Percentiles rank a stretch among this genome's conserved stretches.
Conservation (phyloP, 139 green algal species). For the Dunaliella sp. region DNA sequence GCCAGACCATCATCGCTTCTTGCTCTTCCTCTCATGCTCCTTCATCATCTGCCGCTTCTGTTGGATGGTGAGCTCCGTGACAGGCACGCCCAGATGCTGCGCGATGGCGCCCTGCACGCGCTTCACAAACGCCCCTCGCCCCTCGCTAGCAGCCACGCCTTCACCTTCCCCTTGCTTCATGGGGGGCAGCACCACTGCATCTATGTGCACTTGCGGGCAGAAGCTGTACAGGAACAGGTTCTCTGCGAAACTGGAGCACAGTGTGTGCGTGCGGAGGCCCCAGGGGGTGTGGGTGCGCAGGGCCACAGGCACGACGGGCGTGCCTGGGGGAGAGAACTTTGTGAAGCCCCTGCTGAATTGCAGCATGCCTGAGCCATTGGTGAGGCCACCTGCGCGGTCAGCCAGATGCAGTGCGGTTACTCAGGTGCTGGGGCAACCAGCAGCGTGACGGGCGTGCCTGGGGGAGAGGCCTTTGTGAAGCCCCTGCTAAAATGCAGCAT, state of each 20-base stretch:
- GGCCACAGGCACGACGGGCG: constrained; percentile 56
- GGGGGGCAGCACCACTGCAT: constrained; percentile 53
- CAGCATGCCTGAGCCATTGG: constrained; percentile 58
- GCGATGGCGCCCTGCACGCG: constrained; percentile 60
- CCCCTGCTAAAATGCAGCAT: constrained; percentile 59
- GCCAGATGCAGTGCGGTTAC: no score
- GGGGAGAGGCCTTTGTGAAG: constrained; percentile 50
- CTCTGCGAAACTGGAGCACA: constrained; percentile 49
- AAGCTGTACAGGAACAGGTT: constrained; percentile 50
- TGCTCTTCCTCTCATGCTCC: not conserved
- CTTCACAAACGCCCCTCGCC: constrained; percentile 57
- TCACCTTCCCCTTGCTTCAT: constrained; percentile 18
- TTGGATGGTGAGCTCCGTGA: constrained; percentile 55
- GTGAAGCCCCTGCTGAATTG: constrained; percentile 60
- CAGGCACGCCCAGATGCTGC: constrained; percentile 39
- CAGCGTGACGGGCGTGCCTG: constrained; percentile 44
- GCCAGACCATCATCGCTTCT: no score
- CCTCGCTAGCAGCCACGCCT: constrained; percentile 28
- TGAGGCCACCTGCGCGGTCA: constrained; percentile 72
- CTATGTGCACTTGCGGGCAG: constrained; percentile 40
- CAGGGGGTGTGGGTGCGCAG: constrained; percentile 30
- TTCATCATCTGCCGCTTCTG: constrained; percentile 51
- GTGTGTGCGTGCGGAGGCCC: constrained; percentile 43
- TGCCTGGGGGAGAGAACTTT: constrained; percentile 35
- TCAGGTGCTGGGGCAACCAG: no score